phyloP scores from a whole-genome alignment of 2,329 filamentous ascomycete species.

The Tricladium varicosporioides region DNA sequence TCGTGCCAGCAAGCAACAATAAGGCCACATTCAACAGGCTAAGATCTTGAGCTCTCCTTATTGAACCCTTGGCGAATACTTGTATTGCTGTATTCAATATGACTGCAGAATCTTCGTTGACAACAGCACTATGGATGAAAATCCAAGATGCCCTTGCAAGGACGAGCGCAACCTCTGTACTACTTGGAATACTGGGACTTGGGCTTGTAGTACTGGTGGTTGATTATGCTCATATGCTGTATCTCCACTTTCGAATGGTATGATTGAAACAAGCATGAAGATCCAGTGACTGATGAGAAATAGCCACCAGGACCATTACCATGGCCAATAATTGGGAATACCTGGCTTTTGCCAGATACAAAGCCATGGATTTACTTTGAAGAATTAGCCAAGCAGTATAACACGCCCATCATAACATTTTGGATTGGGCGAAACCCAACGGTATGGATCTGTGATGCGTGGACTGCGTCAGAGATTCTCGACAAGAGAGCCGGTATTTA shows the following conservation, averaged over 20 bases:
- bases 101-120: conserved; percentile 12
- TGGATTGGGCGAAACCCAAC: conserved; percentile 25
- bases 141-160: conserved; percentile 13
- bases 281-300: neutral
- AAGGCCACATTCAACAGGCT: neutral
- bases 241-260: conserved; percentile 21
- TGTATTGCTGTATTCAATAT: neutral
- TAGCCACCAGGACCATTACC: conserved; percentile 25
- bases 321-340: conserved; percentile 24
- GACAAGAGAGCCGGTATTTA: conserved; percentile 24
- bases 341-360: conserved; percentile 14
- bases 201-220: conserved; percentile 6
- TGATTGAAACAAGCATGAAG: neutral
- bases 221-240: conserved; percentile 23
- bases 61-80: neutral
- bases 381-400: conserved; percentile 18
- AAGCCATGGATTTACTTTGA: conserved; percentile 28
- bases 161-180: conserved; percentile 4
- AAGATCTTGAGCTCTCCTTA: neutral
- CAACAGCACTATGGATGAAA: conserved; percentile 17
- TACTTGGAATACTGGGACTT: conserved; percentile 5
- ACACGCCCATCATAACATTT: conserved; percentile 22
- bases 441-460: conserved; percentile 22
- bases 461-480: conserved; percentile 21
- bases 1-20: neutral